Evolutionary conservation across 2,329 filamentous ascomycete species (phyloP).

Genomic region (Apiospora sp.): DNA sequence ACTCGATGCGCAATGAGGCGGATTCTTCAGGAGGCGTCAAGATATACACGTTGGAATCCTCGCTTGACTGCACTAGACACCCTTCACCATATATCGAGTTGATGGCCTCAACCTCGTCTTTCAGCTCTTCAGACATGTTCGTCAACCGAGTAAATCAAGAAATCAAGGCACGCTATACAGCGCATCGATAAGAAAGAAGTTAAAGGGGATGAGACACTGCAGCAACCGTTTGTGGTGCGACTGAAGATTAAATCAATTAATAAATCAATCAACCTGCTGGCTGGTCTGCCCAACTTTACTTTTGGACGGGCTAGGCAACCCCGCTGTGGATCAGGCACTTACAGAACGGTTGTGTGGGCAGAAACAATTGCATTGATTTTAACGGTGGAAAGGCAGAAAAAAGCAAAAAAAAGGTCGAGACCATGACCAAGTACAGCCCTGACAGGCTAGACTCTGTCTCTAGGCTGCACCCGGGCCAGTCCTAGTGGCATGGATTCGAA

Average conservation of each 20-base stretch:
- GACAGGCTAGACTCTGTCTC: not conserved
- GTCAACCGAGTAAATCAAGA: not conserved
- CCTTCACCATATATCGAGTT: conserved; percentile 82
- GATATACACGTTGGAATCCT: conserved; percentile 57
- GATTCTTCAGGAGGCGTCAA: conserved; percentile 71
- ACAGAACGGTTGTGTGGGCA: not conserved
- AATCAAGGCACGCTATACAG: not conserved
- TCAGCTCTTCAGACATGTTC: conserved; percentile 65
- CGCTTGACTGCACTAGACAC: conserved; percentile 59
- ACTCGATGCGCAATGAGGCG: conserved; percentile 69
- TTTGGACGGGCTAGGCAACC: not conserved
- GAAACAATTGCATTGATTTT: not conserved
- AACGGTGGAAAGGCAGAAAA: not conserved
- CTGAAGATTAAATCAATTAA: not conserved
- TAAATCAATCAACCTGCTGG: not conserved
- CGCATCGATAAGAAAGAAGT: not conserved
- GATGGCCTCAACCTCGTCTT: conserved; percentile 80
- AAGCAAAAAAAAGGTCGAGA: not conserved
- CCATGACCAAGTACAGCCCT: conserved; percentile 5
- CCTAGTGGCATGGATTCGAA: conserved; percentile 3
- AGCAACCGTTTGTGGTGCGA: not conserved
- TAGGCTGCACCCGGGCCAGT: not conserved
- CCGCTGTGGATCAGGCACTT: conserved; percentile 10
- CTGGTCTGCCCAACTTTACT: not conserved
- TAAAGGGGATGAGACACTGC: not conserved